A percentile compares a stretch with the other conserved stretches of the same genome.
Conservation (phyloP, 2,329 filamentous ascomycete genomes). For the Cladophialophora immunda region DNA sequence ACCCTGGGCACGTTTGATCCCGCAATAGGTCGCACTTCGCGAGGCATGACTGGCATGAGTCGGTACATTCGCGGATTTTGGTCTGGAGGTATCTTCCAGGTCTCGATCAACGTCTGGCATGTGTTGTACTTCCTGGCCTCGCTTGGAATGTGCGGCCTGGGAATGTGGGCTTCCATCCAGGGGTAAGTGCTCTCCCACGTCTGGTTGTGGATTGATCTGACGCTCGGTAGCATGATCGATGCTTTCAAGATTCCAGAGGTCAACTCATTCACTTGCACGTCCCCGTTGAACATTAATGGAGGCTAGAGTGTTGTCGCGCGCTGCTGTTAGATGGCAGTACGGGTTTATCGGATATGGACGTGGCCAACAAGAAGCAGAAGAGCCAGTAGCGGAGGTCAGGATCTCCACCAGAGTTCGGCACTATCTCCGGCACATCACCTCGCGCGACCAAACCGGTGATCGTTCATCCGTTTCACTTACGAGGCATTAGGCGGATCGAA, state of each 20-base stretch:
- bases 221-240: background rate
- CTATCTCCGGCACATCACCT: no score
- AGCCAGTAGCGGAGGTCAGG: background rate
- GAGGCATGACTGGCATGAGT: background rate
- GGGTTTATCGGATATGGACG: no score
- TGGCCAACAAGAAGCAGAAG: background rate
- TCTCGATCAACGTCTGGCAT: conserved; percentile 11
- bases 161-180: conserved; percentile 5
- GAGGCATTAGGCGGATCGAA: no score
- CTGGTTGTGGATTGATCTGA: background rate
- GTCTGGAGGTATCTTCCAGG: background rate
- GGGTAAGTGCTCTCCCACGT: background rate
- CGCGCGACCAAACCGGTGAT: background rate
- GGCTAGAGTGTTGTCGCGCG: conserved; percentile 1
- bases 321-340: no score
- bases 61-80: conserved; percentile 9
- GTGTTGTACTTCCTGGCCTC: conserved; percentile 3
- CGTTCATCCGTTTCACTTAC: background rate
- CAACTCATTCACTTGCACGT: background rate
- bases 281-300: conserved; percentile 7
- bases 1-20: background rate
- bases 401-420: background rate
- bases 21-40: background rate
- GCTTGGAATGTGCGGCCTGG: conserved; percentile 3
- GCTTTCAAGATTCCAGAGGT: background rate